Evolutionary conservation across 169 alveolate genomes (phyloP), one percentile per base, ranked within the genome.

Genomic region (Plasmodium fragile): DNA sequence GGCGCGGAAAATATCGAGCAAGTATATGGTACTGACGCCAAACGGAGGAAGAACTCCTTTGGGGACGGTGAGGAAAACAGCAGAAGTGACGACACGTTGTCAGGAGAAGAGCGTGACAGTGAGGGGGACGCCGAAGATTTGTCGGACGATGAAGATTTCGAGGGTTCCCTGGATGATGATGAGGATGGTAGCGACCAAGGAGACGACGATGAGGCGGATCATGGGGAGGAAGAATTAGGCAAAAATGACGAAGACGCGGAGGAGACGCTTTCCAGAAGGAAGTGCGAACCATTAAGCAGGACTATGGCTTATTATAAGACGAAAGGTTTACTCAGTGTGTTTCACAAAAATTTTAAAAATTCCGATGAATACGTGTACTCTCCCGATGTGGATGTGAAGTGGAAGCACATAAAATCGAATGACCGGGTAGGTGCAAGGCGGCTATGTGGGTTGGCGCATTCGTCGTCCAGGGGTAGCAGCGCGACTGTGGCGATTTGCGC

Each of bases 261-360:
- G 70, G 36, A 78, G 45, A 79, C 39, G 55, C 69, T 0, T 22
- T 22, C 30, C 11, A 65, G 72, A 78, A 78, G 8, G 53, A 81
- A 75, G 39, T 10, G 39, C 4, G 72, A 39, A 36, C 25, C 45
- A n/a, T 6, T 87, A 22, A 78, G 72, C 52, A 87, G 75, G 36
- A 78, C 79, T 25, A 36, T 87, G 34, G 53, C 69, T 25, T 87
- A 87, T 78, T 52, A 13, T 13, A 87, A 78, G 81, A 87, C 93
- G 52, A 87, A 87, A 78, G 87, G 82, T 59, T 28, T 87, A 87
- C 45, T 87, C 45, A 52, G 89, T 22, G 81, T 18, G 45, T 87
- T 55, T 78, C 79, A 87, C 53, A 36, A 79, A 22, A 87, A 87
- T 78, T 87, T 87, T 78, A 87, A 87, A 78, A 87, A 45, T 13